Percentiles rank a stretch among this genome's conserved stretches.
phyloP scores from a whole-genome alignment of 1,284 basidiomycete genomes.

The Sporisorium reilianum region DNA sequence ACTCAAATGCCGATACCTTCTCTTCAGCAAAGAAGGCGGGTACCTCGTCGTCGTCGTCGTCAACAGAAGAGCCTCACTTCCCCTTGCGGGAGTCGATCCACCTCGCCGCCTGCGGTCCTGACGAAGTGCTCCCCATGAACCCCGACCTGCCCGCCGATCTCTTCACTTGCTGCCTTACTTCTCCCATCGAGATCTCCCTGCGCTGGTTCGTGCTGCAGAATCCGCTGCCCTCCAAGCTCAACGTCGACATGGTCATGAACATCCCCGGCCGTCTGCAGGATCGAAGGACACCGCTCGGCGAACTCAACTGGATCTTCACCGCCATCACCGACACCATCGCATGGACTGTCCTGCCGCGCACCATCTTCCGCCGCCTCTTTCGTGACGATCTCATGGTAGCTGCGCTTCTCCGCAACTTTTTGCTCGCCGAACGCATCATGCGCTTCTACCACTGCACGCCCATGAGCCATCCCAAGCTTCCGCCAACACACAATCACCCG shows the following conservation, averaged over 20 bases:
- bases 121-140: slow-evolving; percentile 92
- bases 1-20: slow-evolving; percentile 14
- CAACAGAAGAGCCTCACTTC: slow-evolving; percentile 67
- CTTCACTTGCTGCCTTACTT: slow-evolving; percentile 97
- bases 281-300: slow-evolving; percentile 91
- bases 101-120: slow-evolving; percentile 90
- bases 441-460: slow-evolving; percentile 98
- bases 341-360: slow-evolving; percentile 94
- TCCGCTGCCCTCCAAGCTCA: slow-evolving; percentile 74
- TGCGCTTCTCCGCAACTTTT: slow-evolving; percentile 94
- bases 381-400: slow-evolving; percentile 96
- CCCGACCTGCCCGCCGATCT: slow-evolving; percentile 96
- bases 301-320: slow-evolving; percentile 99
- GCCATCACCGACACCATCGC: slow-evolving; percentile 99
- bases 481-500: slow-evolving; percentile 92
- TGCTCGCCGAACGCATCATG: slow-evolving; percentile 97
- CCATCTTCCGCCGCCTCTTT: slow-evolving; percentile 93
- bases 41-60: slow-evolving; percentile 18
- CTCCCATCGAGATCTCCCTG: slow-evolving; percentile 96
- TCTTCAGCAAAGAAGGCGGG: slow-evolving; percentile 27
- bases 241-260: slow-evolving; percentile 91
- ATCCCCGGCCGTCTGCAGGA: slow-evolving; percentile 97
- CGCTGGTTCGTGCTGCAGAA: slow-evolving; percentile 94
- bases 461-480: slow-evolving; percentile 89
- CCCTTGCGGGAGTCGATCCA: slow-evolving; percentile 92